phyloP scores from a whole-genome alignment of 768 basidiomycete species.

The Xerocomellus dryophilus region DNA sequence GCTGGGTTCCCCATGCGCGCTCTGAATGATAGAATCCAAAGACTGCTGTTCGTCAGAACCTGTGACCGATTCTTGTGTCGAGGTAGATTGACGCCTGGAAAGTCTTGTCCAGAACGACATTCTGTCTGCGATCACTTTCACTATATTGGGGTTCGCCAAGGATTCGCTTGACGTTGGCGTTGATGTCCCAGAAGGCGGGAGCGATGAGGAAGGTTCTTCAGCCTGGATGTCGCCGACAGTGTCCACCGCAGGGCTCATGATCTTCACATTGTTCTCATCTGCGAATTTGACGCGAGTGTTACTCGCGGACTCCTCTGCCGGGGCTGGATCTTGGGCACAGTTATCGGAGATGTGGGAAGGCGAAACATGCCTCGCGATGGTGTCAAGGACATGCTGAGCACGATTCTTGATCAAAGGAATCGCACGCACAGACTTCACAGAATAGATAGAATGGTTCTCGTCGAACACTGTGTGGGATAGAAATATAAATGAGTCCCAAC shows the following conservation, averaged over 20 bases:
- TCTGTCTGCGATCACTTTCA: constrained; percentile 59
- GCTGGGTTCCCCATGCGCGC: constrained; percentile 45
- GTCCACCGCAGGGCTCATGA: constrained; percentile 37
- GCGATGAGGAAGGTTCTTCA: constrained; percentile 13
- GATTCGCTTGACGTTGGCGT: constrained; percentile 49
- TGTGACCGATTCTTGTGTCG: constrained; percentile 10
- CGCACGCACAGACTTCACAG: constrained; percentile 63
- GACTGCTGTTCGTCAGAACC: constrained; percentile 22
- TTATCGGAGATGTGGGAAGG: constrained; percentile 43
- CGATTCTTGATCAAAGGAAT: constrained; percentile 70
- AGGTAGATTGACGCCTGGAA: constrained; percentile 43
- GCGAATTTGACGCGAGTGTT: constrained; percentile 54
- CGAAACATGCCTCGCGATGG: constrained; percentile 50
- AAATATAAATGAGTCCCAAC: neutral
- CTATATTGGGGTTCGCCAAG: constrained; percentile 47
- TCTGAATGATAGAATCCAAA: constrained; percentile 42
- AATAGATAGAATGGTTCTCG: constrained; percentile 56
- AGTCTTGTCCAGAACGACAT: constrained; percentile 75
- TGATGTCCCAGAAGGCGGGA: constrained; percentile 50
- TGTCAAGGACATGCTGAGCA: constrained; percentile 51
- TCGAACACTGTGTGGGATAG: constrained; percentile 57
- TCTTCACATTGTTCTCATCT: constrained; percentile 43
- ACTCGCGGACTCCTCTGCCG: constrained; percentile 7
- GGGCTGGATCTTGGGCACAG: constrained; percentile 20
- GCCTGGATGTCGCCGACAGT: neutral